Evolutionary conservation across 495 filamentous ascomycete genomes (phyloP).

Genomic region (Pseudoneurospora amorphoporcata): DNA sequence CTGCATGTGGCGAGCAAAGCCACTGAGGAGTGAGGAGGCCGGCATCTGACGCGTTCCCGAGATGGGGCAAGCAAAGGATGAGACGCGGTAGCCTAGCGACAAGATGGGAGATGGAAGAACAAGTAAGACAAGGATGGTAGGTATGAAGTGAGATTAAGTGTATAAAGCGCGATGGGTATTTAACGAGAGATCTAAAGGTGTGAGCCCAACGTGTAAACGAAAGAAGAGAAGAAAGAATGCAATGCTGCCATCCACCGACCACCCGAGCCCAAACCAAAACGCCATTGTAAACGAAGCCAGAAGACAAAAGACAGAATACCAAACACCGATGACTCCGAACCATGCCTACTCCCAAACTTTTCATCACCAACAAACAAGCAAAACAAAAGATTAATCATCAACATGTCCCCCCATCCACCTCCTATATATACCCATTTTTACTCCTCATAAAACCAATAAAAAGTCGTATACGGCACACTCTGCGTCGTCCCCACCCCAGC

Average conservation of each 20-base stretch:
- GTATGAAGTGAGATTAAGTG: background rate
- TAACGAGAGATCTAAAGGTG: background rate
- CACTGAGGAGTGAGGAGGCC: background rate
- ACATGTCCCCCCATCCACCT: background rate
- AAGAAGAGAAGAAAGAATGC: background rate
- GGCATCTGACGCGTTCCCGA: background rate
- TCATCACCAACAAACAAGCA: background rate
- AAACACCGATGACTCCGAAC: background rate
- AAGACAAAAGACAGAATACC: background rate
- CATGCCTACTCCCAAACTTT: background rate
- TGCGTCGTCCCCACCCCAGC: conserved; percentile 24
- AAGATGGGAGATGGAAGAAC: too few relatives aligned
- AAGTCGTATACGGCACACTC: conserved; percentile 53
- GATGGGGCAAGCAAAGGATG: background rate
- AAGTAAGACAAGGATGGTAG: too few relatives aligned
- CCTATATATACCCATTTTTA: background rate
- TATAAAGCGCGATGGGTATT: background rate
- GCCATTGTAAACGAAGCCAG: background rate
- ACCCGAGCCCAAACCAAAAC: background rate
- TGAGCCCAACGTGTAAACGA: background rate
- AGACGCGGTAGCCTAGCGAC: too few relatives aligned
- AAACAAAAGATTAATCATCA: background rate
- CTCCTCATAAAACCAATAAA: conserved; percentile 59
- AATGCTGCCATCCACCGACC: background rate
- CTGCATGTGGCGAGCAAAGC: background rate